These are phyloP conservation scores for Xylaria sp. DNA, from an alignment of 2,329 filamentous ascomycete genomes.

Conservation along the genomic window DNA sequence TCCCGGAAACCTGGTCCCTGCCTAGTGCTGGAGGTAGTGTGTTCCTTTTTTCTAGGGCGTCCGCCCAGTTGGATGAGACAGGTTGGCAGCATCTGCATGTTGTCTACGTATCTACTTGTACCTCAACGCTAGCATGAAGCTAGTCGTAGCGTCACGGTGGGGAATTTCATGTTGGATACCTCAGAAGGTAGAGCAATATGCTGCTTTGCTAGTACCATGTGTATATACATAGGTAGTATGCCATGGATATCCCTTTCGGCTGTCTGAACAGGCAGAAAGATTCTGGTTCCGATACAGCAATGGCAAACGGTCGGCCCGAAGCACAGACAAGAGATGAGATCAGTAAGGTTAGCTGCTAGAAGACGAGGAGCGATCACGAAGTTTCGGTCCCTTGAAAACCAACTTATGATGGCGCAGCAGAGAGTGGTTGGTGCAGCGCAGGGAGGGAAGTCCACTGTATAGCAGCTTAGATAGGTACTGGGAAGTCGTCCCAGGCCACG, in stretches of 20 bases:
- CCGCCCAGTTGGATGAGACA: too few relatives aligned
- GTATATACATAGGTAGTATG: too few relatives aligned
- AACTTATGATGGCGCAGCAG: background rate
- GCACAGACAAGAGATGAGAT: background rate
- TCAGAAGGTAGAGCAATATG: background rate
- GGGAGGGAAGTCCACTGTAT: background rate
- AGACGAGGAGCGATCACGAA: background rate
- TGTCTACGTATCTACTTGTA: background rate
- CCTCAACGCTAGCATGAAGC: background rate
- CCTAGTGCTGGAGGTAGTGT: background rate
- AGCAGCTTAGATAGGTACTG: background rate
- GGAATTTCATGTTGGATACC: too few relatives aligned
- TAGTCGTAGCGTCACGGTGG: background rate
- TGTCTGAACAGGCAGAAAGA: background rate
- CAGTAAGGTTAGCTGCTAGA: background rate
- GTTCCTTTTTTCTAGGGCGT: background rate
- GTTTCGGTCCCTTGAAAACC: background rate
- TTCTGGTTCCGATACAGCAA: constrained; percentile 5
- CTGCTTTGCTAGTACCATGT: background rate
- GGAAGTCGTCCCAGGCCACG: too few relatives aligned
- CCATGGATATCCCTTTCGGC: background rate
- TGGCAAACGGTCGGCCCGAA: constrained; percentile 18
- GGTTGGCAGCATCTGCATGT: background rate
- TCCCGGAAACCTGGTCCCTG: constrained; percentile 22
- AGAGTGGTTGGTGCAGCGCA: background rate